These are phyloP conservation scores for Xylaria intraflava DNA, from an alignment of 495 filamentous ascomycete genomes.

Conservation along the genomic window DNA sequence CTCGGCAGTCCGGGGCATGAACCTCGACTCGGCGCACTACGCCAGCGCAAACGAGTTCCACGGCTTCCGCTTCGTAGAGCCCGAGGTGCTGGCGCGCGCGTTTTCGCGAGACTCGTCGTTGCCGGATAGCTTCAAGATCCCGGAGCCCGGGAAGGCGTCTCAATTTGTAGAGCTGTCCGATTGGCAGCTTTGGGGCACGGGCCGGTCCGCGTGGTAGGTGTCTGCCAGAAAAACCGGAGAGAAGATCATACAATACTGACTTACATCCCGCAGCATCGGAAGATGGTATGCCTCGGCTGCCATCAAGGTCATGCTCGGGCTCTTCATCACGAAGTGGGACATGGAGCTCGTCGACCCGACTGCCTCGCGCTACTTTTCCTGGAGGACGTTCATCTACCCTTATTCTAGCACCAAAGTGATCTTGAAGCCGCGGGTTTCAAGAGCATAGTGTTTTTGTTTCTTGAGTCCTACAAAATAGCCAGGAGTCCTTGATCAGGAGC, in stretches of 20 bases:
- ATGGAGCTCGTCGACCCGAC: slow-evolving; percentile 1
- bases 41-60: no score
- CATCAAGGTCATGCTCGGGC: neutral
- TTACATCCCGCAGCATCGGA: neutral
- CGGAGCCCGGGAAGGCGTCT: neutral
- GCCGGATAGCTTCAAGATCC: neutral
- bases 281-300: slow-evolving; percentile 3
- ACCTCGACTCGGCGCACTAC: no score
- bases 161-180: neutral
- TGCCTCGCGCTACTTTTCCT: slow-evolving; percentile 1
- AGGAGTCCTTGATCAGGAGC: no score
- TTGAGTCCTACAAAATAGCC: no score
- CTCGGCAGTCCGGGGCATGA: no score
- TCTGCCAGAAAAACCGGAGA: neutral
- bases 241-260: slow-evolving; percentile 1
- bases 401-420: neutral
- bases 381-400: slow-evolving; percentile 6
- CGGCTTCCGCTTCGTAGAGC: neutral
- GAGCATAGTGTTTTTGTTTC: no score
- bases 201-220: no score
- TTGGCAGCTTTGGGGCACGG: no score
- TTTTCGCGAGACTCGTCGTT: neutral
- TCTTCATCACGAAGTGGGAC: slow-evolving; percentile 1
- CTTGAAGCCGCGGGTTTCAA: no score
- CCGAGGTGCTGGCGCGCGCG: neutral